phyloP scores from a whole-genome alignment of 768 basidiomycete species.

The Trametes maxima region DNA sequence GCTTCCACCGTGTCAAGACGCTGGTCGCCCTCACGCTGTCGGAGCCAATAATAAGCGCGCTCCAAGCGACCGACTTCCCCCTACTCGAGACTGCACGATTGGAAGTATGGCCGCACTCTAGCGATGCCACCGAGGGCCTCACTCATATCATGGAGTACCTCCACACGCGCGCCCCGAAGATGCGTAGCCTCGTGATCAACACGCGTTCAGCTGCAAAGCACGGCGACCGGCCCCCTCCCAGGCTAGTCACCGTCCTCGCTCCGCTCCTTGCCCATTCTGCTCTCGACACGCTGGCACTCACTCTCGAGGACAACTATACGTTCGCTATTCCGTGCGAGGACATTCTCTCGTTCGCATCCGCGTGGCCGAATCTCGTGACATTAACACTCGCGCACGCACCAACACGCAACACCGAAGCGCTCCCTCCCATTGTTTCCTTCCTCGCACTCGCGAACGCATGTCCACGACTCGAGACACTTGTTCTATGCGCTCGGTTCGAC shows the following conservation, averaged over 20 bases:
- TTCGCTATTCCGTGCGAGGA: slow-evolving; percentile 10
- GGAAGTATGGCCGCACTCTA: slow-evolving; percentile 13
- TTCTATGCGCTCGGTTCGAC: slow-evolving; percentile 9
- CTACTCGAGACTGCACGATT: neutral
- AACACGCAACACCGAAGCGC: neutral
- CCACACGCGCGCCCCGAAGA: neutral
- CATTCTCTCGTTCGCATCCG: neutral
- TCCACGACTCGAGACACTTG: slow-evolving; percentile 2
- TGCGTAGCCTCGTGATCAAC: neutral
- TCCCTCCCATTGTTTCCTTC: neutral
- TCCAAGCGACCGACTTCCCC: slow-evolving; percentile 1
- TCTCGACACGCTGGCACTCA: slow-evolving; percentile 1
- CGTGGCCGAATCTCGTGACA: slow-evolving; percentile 1
- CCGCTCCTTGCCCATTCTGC: neutral
- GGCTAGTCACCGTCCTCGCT: neutral
- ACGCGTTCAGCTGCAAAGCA: slow-evolving; percentile 2
- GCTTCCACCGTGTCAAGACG: neutral
- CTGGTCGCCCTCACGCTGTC: slow-evolving; percentile 3
- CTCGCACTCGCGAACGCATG: neutral
- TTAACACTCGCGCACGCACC: slow-evolving; percentile 11
- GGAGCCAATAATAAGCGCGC: neutral
- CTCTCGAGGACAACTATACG: slow-evolving; percentile 5
- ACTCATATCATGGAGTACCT: neutral
- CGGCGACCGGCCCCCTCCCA: slow-evolving; percentile 7
- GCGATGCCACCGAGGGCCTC: slow-evolving; percentile 9